phyloP scores from a whole-genome alignment of 768 basidiomycete genomes.

The Macrolepiota dolichaula region DNA sequence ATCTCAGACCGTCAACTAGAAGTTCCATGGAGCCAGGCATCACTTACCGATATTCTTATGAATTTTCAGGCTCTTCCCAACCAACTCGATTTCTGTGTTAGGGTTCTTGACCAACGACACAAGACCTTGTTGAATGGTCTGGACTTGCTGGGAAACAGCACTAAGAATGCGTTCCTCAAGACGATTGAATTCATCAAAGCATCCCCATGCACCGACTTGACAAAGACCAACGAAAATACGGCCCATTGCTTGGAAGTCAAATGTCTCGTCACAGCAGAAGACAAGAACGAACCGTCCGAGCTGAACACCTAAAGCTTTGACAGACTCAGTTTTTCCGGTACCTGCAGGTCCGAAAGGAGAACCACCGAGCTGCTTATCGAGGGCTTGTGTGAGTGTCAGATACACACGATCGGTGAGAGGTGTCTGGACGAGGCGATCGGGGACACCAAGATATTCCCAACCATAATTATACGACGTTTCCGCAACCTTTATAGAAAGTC shows the following conservation, averaged over 20 bases:
- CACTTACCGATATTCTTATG: conserved; percentile 83
- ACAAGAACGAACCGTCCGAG: conserved; percentile 98
- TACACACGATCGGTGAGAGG: conserved; percentile 97
- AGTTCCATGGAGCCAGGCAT: not conserved
- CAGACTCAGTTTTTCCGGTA: conserved; percentile 98
- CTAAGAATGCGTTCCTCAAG: conserved; percentile 96
- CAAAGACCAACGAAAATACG: conserved; percentile 98
- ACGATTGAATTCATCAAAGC: conserved; percentile 97
- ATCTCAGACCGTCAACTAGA: conserved; percentile 4
- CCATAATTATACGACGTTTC: conserved; percentile 95
- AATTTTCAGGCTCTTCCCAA: conserved; percentile 90
- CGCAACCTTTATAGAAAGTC: conserved; percentile 79
- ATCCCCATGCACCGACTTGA: conserved; percentile 99
- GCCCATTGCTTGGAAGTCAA: conserved; percentile 99
- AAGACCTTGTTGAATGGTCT: conserved; percentile 95
- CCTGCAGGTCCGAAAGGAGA: conserved; percentile 98
- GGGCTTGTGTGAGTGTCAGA: conserved; percentile 91
- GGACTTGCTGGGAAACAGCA: conserved; percentile 98
- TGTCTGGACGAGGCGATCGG: conserved; percentile 96
- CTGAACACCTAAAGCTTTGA: conserved; percentile 97
- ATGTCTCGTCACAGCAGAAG: conserved; percentile 99
- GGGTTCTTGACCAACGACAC: conserved; percentile 81
- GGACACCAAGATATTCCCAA: conserved; percentile 97
- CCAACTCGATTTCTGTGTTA: conserved; percentile 88
- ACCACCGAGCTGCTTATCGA: conserved; percentile 93